phyloP scores from a whole-genome alignment of 2,329 filamentous ascomycete species.

The Huntiella moniliformis region DNA sequence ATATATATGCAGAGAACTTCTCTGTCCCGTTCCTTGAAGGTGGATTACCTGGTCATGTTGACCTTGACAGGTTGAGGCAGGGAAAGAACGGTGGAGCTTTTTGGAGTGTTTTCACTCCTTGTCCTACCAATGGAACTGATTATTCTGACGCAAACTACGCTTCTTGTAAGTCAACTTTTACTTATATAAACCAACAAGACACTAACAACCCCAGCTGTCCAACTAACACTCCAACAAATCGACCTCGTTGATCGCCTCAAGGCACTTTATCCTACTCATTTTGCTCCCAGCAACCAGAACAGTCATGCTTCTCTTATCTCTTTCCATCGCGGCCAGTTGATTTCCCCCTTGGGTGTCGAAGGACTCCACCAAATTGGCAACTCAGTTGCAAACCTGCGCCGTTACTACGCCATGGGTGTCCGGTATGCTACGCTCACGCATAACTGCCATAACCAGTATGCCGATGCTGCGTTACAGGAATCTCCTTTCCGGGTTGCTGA shows the following conservation, averaged over 20 bases:
- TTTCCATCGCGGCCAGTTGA: conserved; percentile 43
- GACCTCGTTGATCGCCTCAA: conserved; percentile 51
- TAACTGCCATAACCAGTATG: conserved; percentile 82
- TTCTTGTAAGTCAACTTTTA: conserved; percentile 28
- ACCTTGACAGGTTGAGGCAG: conserved; percentile 53
- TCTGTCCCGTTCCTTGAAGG: conserved; percentile 55
- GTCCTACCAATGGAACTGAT: conserved; percentile 52
- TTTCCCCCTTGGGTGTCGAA: conserved; percentile 66
- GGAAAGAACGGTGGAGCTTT: conserved; percentile 73
- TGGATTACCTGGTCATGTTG: conserved; percentile 50
- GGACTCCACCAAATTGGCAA: conserved; percentile 91
- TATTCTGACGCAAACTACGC: conserved; percentile 57
- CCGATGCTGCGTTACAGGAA: conserved; percentile 59
- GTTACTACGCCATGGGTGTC: conserved; percentile 60
- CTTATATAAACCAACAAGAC: not conserved
- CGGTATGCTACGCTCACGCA: conserved; percentile 80
- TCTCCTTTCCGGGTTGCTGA: conserved; percentile 29
- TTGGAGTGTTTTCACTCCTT: conserved; percentile 73
- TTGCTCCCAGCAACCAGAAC: conserved; percentile 41
- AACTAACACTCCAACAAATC: conserved; percentile 54
- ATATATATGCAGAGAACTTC: conserved; percentile 59
- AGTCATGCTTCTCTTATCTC: conserved; percentile 41
- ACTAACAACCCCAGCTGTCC: conserved; percentile 29
- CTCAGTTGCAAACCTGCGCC: conserved; percentile 53
- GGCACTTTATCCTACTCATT: conserved; percentile 44